These are phyloP conservation scores for Euphorbia lathyris DNA, from an alignment of 345 rosid species.

Conservation along the genomic window DNA sequence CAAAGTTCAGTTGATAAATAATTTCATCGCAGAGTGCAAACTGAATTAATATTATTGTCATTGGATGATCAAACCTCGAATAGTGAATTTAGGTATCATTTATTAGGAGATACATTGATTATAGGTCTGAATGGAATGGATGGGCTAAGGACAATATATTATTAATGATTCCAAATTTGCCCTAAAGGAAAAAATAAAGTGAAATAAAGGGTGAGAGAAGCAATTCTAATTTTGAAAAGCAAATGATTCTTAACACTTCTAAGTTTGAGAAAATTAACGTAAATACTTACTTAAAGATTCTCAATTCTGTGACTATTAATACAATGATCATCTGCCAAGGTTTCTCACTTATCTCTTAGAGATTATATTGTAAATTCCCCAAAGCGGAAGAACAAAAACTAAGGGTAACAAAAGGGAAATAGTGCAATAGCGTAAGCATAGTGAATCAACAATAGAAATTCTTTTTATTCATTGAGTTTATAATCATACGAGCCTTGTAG, in stretches of 20 bases:
- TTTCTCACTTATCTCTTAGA: background rate
- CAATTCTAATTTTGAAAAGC: background rate
- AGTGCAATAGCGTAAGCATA: background rate
- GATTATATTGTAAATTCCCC: background rate
- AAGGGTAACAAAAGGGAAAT: too few species aligned
- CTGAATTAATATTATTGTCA: background rate
- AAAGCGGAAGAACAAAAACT: background rate
- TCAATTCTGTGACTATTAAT: background rate
- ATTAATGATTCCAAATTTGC: background rate
- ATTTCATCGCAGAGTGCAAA: background rate
- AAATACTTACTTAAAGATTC: background rate
- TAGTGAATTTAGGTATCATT: background rate
- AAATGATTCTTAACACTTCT: background rate
- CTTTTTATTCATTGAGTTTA: background rate
- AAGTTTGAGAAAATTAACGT: background rate
- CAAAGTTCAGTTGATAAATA: background rate
- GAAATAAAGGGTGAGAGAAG: background rate
- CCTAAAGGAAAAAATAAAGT: background rate
- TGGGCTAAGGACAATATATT: background rate
- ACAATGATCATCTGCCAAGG: background rate
- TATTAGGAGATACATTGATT: background rate
- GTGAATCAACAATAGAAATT: background rate
- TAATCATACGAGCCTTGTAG: background rate
- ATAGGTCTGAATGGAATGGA: background rate
- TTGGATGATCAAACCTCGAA: background rate